phyloP scores from a whole-genome alignment of 2,329 filamentous ascomycete genomes.

The Xylariaceae sp. region DNA sequence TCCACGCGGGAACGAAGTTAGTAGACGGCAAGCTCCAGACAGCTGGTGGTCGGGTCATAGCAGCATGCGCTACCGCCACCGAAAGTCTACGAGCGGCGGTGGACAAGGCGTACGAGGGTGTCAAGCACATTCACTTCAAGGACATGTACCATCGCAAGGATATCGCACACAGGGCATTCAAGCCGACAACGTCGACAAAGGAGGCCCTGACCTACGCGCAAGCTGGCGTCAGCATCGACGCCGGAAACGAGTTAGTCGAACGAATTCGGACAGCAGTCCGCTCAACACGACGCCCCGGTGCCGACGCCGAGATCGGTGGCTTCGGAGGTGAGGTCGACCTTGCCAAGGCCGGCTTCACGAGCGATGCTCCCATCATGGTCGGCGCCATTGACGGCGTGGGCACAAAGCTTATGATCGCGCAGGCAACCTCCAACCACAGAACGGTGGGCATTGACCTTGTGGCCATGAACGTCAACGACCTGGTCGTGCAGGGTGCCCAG shows the following conservation, averaged over 20 bases:
- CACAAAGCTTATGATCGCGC: constrained; percentile 94
- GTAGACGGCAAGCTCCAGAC: constrained; percentile 62
- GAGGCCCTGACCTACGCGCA: constrained; percentile 79
- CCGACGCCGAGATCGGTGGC: constrained; percentile 89
- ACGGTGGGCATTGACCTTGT: constrained; percentile 96
- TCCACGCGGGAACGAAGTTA: constrained; percentile 84
- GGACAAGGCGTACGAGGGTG: constrained; percentile 77
- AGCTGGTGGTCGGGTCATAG: constrained; percentile 85
- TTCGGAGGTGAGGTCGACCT: constrained; percentile 88
- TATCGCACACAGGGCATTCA: constrained; percentile 74
- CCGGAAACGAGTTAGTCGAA: constrained; percentile 86
- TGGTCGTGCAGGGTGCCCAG: constrained; percentile 91
- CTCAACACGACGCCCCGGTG: constrained; percentile 76
- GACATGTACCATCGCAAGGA: constrained; percentile 90
- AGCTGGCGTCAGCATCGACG: constrained; percentile 90
- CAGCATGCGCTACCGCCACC: constrained; percentile 72
- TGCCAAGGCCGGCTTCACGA: constrained; percentile 61
- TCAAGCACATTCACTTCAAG: constrained; percentile 74
- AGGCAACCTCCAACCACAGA: constrained; percentile 81
- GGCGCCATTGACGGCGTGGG: constrained; percentile 94
- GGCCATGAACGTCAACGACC: constrained; percentile 98
- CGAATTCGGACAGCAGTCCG: constrained; percentile 87
- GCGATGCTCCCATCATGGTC: constrained; percentile 73
- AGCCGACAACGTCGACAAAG: constrained; percentile 36
- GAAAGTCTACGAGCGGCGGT: constrained; percentile 75